phyloP scores from a whole-genome alignment of 2,329 filamentous ascomycete genomes.

The Botrytis galanthina region DNA sequence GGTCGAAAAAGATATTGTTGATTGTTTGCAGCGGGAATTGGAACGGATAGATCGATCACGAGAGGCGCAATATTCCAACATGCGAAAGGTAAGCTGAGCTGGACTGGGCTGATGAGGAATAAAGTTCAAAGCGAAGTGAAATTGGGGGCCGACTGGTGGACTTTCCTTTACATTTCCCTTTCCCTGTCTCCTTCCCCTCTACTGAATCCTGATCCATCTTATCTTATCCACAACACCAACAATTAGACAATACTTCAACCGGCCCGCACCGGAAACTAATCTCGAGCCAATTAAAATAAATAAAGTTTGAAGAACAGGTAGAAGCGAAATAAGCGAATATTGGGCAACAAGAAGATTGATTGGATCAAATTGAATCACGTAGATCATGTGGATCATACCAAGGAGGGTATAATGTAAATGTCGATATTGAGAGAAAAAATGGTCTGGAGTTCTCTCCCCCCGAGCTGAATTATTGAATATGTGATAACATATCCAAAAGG shows the following conservation, averaged over 20 bases:
- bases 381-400: background rate
- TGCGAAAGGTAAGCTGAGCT: background rate
- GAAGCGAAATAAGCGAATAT: background rate
- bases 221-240: background rate
- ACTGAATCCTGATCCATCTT: background rate
- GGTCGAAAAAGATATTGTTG: slow-evolving; percentile 1
- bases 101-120: background rate
- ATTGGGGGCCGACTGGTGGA: background rate
- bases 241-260: background rate
- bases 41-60: background rate
- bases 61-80: background rate
- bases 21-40: background rate
- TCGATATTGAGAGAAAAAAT: background rate
- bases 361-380: background rate
- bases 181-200: background rate
- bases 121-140: background rate
- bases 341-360: background rate
- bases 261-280: background rate
- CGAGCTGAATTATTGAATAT: slow-evolving; percentile 1
- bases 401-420: background rate
- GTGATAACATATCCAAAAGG: background rate
- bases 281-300: background rate
- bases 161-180: background rate
- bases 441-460: background rate
- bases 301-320: background rate